These are phyloP conservation scores for Pythium apleroticum DNA, from an alignment of 352 stramenopile genomes.

Conservation along the genomic window DNA sequence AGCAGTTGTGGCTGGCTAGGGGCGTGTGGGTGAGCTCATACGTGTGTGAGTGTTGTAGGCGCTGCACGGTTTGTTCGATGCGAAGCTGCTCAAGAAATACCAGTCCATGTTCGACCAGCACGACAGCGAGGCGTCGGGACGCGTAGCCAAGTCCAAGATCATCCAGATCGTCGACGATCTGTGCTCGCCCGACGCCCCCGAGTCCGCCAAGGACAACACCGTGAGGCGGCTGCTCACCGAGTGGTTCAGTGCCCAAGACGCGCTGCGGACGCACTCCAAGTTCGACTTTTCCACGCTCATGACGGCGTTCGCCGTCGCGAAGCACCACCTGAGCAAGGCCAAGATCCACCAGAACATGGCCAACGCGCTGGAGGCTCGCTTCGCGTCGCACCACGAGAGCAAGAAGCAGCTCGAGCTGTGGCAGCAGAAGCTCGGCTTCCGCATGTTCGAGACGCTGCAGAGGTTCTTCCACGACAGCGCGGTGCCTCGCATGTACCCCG, in stretches of 20 bases:
- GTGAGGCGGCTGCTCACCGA: conserved; percentile 32
- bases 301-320: conserved; percentile 50
- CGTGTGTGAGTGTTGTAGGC: conserved; percentile 22
- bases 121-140: conserved; percentile 35
- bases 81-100: conserved; percentile 36
- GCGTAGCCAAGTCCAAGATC: conserved; percentile 42
- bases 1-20: too few species aligned
- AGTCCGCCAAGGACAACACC: not conserved
- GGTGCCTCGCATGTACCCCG: conserved; percentile 49
- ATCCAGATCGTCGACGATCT: conserved; percentile 41
- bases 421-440: conserved; percentile 62
- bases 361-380: conserved; percentile 45
- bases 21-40: too few species aligned
- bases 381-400: conserved; percentile 57
- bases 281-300: conserved; percentile 63
- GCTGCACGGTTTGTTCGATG: conserved; percentile 40
- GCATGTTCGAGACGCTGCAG: conserved; percentile 58
- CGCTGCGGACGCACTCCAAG: conserved; percentile 41
- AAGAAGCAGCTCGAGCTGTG: conserved; percentile 63
- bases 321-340: conserved; percentile 42
- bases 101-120: conserved; percentile 36
- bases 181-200: conserved; percentile 1
- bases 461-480: conserved; percentile 54
- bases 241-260: conserved; percentile 55
- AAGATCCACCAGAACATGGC: conserved; percentile 53